A percentile compares a stretch with the other conserved stretches of the same genome.
Conservation (phyloP, 371 early-diverging fungal species). For the Rhizopus arrhizus region DNA sequence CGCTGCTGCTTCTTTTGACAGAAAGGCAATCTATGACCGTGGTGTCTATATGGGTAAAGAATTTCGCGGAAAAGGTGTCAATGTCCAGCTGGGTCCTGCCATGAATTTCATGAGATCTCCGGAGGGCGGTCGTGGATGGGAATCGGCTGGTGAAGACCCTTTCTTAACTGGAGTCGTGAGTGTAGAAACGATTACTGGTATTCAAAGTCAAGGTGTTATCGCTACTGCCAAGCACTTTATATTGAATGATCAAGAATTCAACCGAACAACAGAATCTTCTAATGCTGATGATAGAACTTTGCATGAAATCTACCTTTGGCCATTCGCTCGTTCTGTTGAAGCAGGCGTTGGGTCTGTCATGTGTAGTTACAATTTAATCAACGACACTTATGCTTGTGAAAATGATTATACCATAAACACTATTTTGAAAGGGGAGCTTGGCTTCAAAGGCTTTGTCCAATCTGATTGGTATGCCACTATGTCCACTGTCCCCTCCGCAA, state of each 20-base stretch:
- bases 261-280: constrained; percentile 26
- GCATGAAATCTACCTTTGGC: constrained; percentile 58
- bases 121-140: constrained; percentile 61
- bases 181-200: constrained; percentile 36
- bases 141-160: constrained; percentile 64
- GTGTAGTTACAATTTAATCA: constrained; percentile 60
- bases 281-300: constrained; percentile 50
- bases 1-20: constrained; percentile 58
- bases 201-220: constrained; percentile 44
- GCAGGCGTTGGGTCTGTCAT: constrained; percentile 57
- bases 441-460: constrained; percentile 43
- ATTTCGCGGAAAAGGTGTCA: constrained; percentile 51
- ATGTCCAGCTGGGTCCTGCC: constrained; percentile 51
- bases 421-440: constrained; percentile 48
- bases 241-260: constrained; percentile 50
- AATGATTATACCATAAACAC: constrained; percentile 39
- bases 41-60: constrained; percentile 58
- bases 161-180: constrained; percentile 49
- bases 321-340: constrained; percentile 53
- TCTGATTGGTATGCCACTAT: constrained; percentile 39
- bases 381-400: constrained; percentile 51
- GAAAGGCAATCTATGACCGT: constrained; percentile 43
- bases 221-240: constrained; percentile 57
- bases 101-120: constrained; percentile 54
- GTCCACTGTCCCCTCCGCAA: constrained; percentile 35